Conservation (phyloP, 108 stramenopile species). For the Cafeteria roenbergensis region DNA sequence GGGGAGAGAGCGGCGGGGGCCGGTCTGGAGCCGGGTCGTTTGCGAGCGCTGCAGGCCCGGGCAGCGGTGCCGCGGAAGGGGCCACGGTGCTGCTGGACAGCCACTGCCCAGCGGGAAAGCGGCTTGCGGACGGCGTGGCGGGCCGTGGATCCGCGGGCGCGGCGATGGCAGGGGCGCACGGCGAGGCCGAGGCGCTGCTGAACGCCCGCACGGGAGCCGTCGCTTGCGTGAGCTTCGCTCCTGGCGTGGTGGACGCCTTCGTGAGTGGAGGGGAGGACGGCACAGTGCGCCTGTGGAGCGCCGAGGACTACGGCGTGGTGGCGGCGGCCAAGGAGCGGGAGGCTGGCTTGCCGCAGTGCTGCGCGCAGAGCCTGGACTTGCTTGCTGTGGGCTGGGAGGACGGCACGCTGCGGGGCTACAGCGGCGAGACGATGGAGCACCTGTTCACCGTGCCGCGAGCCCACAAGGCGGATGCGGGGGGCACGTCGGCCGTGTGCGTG, state of each 20-base stretch:
- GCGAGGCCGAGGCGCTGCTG: not conserved
- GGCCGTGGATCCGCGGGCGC: slow-evolving; percentile 27
- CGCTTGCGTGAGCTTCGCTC: slow-evolving; percentile 15
- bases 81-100: not conserved
- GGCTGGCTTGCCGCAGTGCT: slow-evolving; percentile 10
- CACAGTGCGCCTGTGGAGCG: slow-evolving; percentile 38
- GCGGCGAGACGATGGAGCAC: slow-evolving; percentile 30
- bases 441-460: slow-evolving; percentile 50
- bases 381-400: slow-evolving; percentile 46
- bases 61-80: not conserved
- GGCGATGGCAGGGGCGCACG: not conserved
- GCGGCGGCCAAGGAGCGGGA: slow-evolving; percentile 21
- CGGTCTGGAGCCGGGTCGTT: too few relatives aligned
- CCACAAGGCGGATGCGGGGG: slow-evolving; percentile 37
- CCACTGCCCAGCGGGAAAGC: not conserved
- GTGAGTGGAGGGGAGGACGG: slow-evolving; percentile 44
- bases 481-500: slow-evolving; percentile 38
- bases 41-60: too few relatives aligned
- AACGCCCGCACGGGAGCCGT: slow-evolving; percentile 6
- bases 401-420: slow-evolving; percentile 38
- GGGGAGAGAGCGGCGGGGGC: too few relatives aligned
- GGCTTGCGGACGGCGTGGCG: slow-evolving; percentile 24
- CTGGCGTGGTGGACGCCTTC: slow-evolving; percentile 29
- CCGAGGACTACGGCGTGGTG: slow-evolving; percentile 30
- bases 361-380: slow-evolving; percentile 18